Base-by-base conservation (phyloP, 2,329 filamentous ascomycete genomes). In the Colletotrichum zoysiae region DNA sequence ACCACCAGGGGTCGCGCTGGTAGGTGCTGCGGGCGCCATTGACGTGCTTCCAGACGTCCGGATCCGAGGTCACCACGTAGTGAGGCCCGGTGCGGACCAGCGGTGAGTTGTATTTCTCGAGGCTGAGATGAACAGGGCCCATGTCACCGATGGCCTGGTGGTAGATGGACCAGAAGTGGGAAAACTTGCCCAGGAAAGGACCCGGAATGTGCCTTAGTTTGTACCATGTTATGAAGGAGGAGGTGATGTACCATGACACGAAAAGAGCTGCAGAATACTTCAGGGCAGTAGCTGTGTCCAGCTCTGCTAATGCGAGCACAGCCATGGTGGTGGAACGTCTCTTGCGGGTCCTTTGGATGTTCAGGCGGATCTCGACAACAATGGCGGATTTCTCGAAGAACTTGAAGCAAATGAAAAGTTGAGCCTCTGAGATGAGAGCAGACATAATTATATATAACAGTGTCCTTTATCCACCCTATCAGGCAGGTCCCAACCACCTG, bases 241-340 rank as follows among this genome's bases (percentile, higher is more conserved):
- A 76, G 30, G 74, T 11, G 4, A 60, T 40, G 0, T 61, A 61
- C 30, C 44, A 61, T 65, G 74, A 75, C 76, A 77, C 18, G 35
- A 61, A 38, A 46, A 56, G 8, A 33, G 50, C 33, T 38, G 55
- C 33, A 40, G 33, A 57, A 23, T 23, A 57, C 33, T 57, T 57
- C 18, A 57, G 55, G 33, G 9, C 33, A 57, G 55, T 57, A 9
- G 20, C 33, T 23, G 20, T 57, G 35, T 57, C 30, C 55, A 57
- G 20, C 33, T 57, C 7, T 6, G 20, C 23, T 40, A 57, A 57
- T 57, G 8, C 20, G 55, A 57, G 33, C 55, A 23, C 33, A 40
- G 55, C 20, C 55, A 57, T 40, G 33, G 33, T 57, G 33, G 55
- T 57, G 55, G 33, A 23, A 14, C 8, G 33, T 33, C 33, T 57